Evolutionary conservation across 2,329 filamentous ascomycete species (phyloP).

Genomic region (Trichoderma guizhouense): DNA sequence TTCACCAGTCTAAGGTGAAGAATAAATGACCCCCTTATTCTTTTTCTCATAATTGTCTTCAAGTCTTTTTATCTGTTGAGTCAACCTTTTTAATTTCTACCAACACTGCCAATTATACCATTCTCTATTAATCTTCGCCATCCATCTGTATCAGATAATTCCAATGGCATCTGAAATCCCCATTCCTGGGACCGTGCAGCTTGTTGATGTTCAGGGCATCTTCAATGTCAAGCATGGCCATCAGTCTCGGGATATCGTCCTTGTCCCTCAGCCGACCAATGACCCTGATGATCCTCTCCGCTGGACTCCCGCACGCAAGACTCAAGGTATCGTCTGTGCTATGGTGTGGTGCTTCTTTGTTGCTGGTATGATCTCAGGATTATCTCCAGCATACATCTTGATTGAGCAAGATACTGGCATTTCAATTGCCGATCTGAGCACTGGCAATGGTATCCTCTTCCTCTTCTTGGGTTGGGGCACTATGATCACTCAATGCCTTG

Average conservation of each 20-base stretch:
- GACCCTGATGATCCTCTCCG: slow-evolving; percentile 27
- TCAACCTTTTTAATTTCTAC: neutral
- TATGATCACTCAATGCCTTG: slow-evolving; percentile 51
- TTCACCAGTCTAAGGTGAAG: neutral
- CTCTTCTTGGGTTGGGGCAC: slow-evolving; percentile 49
- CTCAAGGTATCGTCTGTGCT: slow-evolving; percentile 23
- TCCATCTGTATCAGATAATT: neutral
- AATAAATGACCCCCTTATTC: neutral
- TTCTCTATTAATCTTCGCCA: neutral
- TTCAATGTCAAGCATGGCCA: slow-evolving; percentile 25
- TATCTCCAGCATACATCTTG: slow-evolving; percentile 21
- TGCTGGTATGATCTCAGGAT: slow-evolving; percentile 25
- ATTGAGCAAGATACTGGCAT: slow-evolving; percentile 44
- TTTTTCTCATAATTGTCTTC: neutral
- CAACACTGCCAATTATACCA: neutral
- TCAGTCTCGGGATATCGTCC: slow-evolving; percentile 17
- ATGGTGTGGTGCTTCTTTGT: slow-evolving; percentile 23
- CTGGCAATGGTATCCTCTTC: slow-evolving; percentile 52
- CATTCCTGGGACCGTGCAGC: slow-evolving; percentile 40
- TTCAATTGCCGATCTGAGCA: slow-evolving; percentile 39
- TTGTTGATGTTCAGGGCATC: slow-evolving; percentile 36
- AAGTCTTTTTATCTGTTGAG: neutral
- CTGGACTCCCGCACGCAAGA: slow-evolving; percentile 23
- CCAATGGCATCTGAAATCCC: neutral
- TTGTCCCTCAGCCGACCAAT: slow-evolving; percentile 23